Base-by-base conservation (phyloP, 192 early-diverging fungal species). In the Mortierella antarctica region DNA sequence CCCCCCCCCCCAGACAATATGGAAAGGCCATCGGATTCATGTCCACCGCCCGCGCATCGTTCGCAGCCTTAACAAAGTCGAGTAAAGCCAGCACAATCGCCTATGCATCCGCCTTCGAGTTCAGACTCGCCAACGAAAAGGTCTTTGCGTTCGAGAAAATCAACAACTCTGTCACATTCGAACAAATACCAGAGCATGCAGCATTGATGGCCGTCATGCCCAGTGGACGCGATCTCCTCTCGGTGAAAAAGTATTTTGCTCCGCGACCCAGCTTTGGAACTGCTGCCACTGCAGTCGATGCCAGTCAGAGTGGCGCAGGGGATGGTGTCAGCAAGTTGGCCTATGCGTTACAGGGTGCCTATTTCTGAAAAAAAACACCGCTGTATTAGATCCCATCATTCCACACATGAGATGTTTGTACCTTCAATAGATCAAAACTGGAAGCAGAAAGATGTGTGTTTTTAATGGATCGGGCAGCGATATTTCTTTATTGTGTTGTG, bases 11-110 rank as follows among this genome's bases (percentile, higher is more conserved):
- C 65, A 90, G 89, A 64, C 81, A 85, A 63, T 80, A 76, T 42
- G 89, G 89, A 7, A 83, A 83, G n/a, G 89, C 89, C 7, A 84
- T 87, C 10, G 89, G 87, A 60, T 87, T 90, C 64, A 74, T 87
- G 55, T 74, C 73, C 9, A 78, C 85, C 11, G 83, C 86, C 17
- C 86, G 84, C 42, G 75, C 83, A 1, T 74, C 80, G 4, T 83
- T 90, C 21, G 69, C 67, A 44, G 51, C 83, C 0, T 64, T 90
- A 6, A 58, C 84, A n/a, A 87, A 87, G 41, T 82, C 84, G 1
- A 82, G 81, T 21, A 82, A 86, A 41, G 70, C 86, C 7, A 57
- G 73, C 8, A 82, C 81, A 8, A 71, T 90, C 55, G 78, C 86
- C 11, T 60, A 75, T 13, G 66, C 81, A 9, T 87, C 89, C 6